Percentiles rank a stretch among this genome's conserved stretches.
These are phyloP conservation scores for Moesziomyces sp. DNA, from an alignment of 1,284 basidiomycete species.

Conservation along the genomic window DNA sequence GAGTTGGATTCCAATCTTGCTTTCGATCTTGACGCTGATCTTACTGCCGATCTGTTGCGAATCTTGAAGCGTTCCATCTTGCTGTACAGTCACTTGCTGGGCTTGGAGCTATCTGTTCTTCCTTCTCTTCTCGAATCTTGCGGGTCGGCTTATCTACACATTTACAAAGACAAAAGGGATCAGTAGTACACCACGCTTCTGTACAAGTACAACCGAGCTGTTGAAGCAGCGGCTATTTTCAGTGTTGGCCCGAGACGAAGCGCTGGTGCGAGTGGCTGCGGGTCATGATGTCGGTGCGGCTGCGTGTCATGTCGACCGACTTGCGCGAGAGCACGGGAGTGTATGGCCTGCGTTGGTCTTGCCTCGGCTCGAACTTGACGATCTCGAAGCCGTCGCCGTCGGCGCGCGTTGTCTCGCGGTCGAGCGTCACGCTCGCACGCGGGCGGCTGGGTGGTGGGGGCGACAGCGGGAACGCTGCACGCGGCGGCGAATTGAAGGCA, in stretches of 20 bases:
- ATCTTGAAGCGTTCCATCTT: no score
- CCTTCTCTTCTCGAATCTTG: no score
- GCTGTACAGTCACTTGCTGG: no score
- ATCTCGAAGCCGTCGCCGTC: conserved; percentile 18
- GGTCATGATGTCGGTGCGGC: conserved; percentile 17
- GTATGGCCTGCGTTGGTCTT: conserved; percentile 8
- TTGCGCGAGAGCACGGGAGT: conserved; percentile 29
- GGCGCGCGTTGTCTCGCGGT: neutral
- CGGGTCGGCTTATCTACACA: no score
- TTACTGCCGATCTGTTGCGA: neutral
- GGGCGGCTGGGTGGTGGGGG: conserved; percentile 28
- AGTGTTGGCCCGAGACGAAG: neutral
- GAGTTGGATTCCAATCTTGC: neutral
- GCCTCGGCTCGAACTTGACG: conserved; percentile 9
- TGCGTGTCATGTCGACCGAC: conserved; percentile 16
- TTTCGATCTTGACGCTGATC: neutral
- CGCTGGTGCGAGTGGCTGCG: conserved; percentile 22
- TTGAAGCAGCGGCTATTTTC: conserved; percentile 6
- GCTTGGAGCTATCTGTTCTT: no score
- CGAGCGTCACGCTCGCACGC: conserved; percentile 21
- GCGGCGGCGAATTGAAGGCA: conserved; percentile 13
- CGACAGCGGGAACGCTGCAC: conserved; percentile 6
- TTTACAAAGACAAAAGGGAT: no score
- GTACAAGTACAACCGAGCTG: conserved; percentile 1
- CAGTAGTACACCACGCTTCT: no score